These are phyloP conservation scores for Wallacemonas sp. DNA, from an alignment of 208 protist genomes.

Conservation along the genomic window DNA sequence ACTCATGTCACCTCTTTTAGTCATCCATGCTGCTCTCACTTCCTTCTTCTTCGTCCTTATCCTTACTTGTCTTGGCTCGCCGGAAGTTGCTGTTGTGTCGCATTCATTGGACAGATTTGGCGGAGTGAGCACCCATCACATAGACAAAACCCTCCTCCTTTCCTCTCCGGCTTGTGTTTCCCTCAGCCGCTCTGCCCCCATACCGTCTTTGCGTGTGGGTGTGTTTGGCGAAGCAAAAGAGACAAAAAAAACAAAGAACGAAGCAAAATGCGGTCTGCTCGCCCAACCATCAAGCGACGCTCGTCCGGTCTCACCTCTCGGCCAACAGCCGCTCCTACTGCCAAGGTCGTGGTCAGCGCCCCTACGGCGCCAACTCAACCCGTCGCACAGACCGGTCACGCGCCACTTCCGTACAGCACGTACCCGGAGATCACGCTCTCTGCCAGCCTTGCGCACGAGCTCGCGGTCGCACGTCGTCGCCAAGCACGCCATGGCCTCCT, in stretches of 20 bases:
- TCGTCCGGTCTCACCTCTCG: not conserved
- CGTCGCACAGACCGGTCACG: constrained; percentile 9
- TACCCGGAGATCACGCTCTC: constrained; percentile 8
- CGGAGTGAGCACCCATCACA: no score
- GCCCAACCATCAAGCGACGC: not conserved
- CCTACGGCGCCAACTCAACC: not conserved
- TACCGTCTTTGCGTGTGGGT: no score
- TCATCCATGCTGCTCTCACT: constrained; percentile 8
- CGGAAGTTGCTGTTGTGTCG: no score
- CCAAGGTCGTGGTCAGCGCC: constrained; percentile 14
- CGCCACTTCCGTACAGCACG: constrained; percentile 22
- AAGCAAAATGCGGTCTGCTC: constrained; percentile 2
- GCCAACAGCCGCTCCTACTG: not conserved
- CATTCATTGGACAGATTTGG: no score
- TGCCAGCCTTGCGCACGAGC: not conserved
- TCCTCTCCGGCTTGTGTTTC: no score
- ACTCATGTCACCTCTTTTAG: no score
- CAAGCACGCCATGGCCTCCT: not conserved
- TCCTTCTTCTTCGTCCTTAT: constrained; percentile 6
- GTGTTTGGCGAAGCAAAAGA: not conserved
- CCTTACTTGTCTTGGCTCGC: not conserved
- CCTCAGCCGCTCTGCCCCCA: no score
- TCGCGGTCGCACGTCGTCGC: not conserved
- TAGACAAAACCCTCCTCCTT: no score
- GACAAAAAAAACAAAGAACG: constrained; percentile 2